Base-by-base conservation (phyloP, 257 asterid species). In the Nicotiana attenuata region DNA sequence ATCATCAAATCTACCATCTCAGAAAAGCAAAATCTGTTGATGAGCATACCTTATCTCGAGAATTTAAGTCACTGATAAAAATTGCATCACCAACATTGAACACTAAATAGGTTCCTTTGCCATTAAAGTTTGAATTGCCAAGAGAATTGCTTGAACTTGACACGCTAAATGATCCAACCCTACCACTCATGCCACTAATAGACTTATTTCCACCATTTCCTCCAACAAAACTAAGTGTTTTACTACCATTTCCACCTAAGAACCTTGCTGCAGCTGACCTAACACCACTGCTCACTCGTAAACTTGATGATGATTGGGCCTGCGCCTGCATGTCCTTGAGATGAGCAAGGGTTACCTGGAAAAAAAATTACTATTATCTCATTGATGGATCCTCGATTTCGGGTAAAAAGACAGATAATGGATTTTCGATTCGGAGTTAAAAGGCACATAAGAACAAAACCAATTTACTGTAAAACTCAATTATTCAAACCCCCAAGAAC, bases 211-310 rank as follows among this genome's bases (percentile, higher is more conserved):
- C 97, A 83, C 98, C 98, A 85, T 96, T 96, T 60, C 97, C 98
- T 84, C 98, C 98, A 66, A 88, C 97, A 89, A 96, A 96, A 94
- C 98, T 88, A 93, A 96, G 98, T 28, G 99, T 89, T 80, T 91
- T 89, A 84, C 97, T 90, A 79, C 99, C 99, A 84, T 96, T 96
- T 13, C 96, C 93, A 52, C 98, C 97, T 85, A 93, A 90, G 45
- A 96, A 81, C 89, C 97, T 91, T 10, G 98, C 97, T 61, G 99
- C 99, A 53, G 98, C 99, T 55, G 98, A 94, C 85, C 98, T 93
- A 83, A 96, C 94, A 57, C 99, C 98, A 91, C 96, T 89, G 90
- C 89, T 89, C 38, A 92, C 94, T 65, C 98, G 97, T 81, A 91
- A 84, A 89, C 87, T 88, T 7, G 98, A 94, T 14, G 99, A 91